Evolutionary conservation across 2,329 filamentous ascomycete genomes (phyloP), one percentile per base, ranked within the genome.

Genomic region (Cladorrhinum sp.): DNA sequence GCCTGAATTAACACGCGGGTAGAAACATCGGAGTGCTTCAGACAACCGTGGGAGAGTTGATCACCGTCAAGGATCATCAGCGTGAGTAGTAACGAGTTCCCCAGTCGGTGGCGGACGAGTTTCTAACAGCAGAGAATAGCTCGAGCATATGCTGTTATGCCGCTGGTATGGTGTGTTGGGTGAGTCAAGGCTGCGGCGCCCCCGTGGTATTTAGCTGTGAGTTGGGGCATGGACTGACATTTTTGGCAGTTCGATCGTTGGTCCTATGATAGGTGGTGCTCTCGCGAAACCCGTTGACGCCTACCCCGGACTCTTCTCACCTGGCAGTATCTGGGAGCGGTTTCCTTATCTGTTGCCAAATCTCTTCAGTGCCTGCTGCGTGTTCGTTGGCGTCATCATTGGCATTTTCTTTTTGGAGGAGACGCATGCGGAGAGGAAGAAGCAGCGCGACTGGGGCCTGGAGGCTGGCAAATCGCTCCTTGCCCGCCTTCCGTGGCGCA

Each of bases 161-260:
- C 95, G 6, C 92, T 96, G 73, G 91, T 98, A 24, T 99, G 95
- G 95, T 97, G 93, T 73, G 83, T 99, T 71, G 95, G 95, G 81
- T 91, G 80, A 77, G 81, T 64, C 54, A n/a, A 42, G 2, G 4
- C 12, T 55, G 9, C 24, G 18, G 20, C 10, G 16, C 28, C 14
- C 23, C 9, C 20, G 21, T 51, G 8, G 6, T 30, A 18, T 8
- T 20, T 7, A 3, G 16, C 5, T 18, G 21, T 23, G 20, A 23
- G 10, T 30, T 48, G 23, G 26, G 23, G 26, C 36, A 7, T 49
- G 50, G 8, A 48, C 62, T 62, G 53, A 67, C 67, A 33, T 58
- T 46, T 67, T 69, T 68, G 36, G 60, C 69, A 91, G 89, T 69
- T 96, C 94, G 26, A 96, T 98, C 69, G 82, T 97, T 67, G 95